Base-by-base conservation (phyloP, 1,284 basidiomycete species). In the Sparassis latifolia region DNA sequence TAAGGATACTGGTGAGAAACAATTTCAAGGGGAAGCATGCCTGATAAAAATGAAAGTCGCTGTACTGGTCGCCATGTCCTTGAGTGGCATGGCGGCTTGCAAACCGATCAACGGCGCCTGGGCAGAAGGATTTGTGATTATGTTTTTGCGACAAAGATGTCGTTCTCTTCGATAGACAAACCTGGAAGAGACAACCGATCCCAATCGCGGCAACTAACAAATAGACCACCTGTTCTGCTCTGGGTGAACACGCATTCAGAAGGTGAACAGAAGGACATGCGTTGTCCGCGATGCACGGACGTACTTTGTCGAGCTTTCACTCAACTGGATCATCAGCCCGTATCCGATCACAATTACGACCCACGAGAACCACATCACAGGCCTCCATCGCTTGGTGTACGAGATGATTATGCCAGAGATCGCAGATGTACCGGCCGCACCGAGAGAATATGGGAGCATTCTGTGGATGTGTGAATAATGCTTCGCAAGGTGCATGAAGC, bases 51-150 rank as follows among this genome's bases (percentile, higher is more conserved):
- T 78, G 60, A 84, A 86, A 0, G 82, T 80, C 2, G 77, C 70
- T 0, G 89, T 89, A 52, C 78, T 82, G 0, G 88, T 89, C 1
- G 87, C 84, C 86, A 90, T 87, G 57, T 89, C 86, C 58, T 82
- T 83, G 29, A 87, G 59, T 0, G 89, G 89, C 86, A 92, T 90
- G 0, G 87, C 84, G 1, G 86, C 86, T 68, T 90, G 88, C 10
- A 90, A 65, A 27, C 74, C 84, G 52, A 89, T 81, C 9, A 89
- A 66, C 0, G 86, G 85, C 5, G 73, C 75, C 79, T 82, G 29
- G 3, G 40, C 31, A 12, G 33, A 20, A 6, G 20, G 20, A 20
- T 20, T 20, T 20, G 20, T 20, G 20, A 20, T 20, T 20, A 20
- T 20, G 20, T 20, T 20, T 20, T 20, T 20, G 20, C 20, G 20